Evolutionary conservation across 2,329 filamentous ascomycete genomes (phyloP).

Genomic region (Atkinsonella texensis): DNA sequence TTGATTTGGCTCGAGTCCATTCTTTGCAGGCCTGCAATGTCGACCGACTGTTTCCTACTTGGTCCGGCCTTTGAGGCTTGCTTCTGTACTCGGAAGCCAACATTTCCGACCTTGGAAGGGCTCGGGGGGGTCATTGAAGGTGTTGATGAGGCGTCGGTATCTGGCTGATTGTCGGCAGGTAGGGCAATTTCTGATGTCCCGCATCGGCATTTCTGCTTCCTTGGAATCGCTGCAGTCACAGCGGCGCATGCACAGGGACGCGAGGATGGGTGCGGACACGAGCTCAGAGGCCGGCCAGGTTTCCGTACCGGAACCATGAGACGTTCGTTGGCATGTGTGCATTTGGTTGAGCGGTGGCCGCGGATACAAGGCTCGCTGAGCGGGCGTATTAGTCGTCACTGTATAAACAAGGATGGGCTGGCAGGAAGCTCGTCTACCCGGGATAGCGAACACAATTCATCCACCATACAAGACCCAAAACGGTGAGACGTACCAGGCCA

Average conservation of each 20-base stretch:
- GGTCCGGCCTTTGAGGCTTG: conserved; percentile 21
- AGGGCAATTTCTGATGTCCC: conserved; percentile 20
- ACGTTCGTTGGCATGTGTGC: conserved; percentile 54
- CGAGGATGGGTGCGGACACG: conserved; percentile 53
- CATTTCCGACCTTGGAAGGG: conserved; percentile 17
- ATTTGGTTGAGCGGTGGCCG: conserved; percentile 65
- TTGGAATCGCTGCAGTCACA: conserved; percentile 52
- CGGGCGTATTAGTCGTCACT: background rate
- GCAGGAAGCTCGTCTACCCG: background rate
- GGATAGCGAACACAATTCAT: background rate
- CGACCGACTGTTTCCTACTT: conserved; percentile 37
- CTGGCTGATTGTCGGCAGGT: conserved; percentile 11
- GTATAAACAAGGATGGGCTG: background rate
- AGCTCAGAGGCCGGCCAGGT: conserved; percentile 57
- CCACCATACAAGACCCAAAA: background rate
- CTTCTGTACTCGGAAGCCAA: conserved; percentile 35
- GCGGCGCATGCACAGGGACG: conserved; percentile 49
- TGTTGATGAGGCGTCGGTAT: conserved; percentile 12
- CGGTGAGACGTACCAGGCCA: conserved; percentile 51
- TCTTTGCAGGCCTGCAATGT: conserved; percentile 34
- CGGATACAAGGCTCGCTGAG: conserved; percentile 60
- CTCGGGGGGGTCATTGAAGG: conserved; percentile 17
- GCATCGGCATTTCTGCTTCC: conserved; percentile 44
- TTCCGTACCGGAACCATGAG: conserved; percentile 61
- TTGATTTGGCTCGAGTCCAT: conserved; percentile 43